Conservation (phyloP, 2,329 filamentous ascomycete genomes). For the Venturia aucupariae region DNA sequence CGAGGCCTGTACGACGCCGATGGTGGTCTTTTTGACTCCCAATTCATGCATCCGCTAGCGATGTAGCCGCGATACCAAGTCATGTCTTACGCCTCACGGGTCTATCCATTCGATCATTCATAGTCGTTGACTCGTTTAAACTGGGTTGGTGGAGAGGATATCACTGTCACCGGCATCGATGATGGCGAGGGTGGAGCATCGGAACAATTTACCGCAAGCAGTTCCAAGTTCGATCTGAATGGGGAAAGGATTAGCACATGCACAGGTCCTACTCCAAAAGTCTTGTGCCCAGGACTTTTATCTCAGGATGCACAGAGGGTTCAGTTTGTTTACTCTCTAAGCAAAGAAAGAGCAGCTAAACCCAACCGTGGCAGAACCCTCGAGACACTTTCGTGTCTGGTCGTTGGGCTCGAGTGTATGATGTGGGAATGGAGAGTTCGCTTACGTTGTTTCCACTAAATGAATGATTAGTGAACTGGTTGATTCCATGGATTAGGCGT, state of each 20-base stretch:
- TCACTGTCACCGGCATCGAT: slow-evolving; percentile 95
- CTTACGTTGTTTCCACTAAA: slow-evolving; percentile 85
- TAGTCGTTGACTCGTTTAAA: slow-evolving; percentile 23
- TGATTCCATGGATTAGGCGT: neutral
- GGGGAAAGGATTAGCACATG: slow-evolving; percentile 43
- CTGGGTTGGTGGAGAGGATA: slow-evolving; percentile 69
- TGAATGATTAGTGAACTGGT: neutral
- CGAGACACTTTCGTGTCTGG: slow-evolving; percentile 25
- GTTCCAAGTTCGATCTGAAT: slow-evolving; percentile 93
- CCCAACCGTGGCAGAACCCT: slow-evolving; percentile 29
- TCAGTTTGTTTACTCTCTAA: neutral
- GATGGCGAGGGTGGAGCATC: slow-evolving; percentile 94
- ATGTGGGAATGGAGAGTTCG: slow-evolving; percentile 26
- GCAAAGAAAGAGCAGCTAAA: neutral
- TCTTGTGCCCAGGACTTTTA: slow-evolving; percentile 62
- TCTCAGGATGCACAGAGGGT: slow-evolving; percentile 58
- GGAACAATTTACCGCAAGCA: slow-evolving; percentile 95
- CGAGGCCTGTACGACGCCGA: neutral
- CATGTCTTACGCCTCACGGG: neutral
- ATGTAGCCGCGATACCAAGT: slow-evolving; percentile 7
- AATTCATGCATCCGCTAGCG: slow-evolving; percentile 11
- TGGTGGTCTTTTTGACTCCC: neutral
- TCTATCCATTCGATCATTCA: neutral
- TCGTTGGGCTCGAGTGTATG: slow-evolving; percentile 18
- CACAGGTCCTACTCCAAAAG: slow-evolving; percentile 73